Evolutionary conservation across 768 basidiomycete species (phyloP).

Genomic region (Lentinus brumalis): DNA sequence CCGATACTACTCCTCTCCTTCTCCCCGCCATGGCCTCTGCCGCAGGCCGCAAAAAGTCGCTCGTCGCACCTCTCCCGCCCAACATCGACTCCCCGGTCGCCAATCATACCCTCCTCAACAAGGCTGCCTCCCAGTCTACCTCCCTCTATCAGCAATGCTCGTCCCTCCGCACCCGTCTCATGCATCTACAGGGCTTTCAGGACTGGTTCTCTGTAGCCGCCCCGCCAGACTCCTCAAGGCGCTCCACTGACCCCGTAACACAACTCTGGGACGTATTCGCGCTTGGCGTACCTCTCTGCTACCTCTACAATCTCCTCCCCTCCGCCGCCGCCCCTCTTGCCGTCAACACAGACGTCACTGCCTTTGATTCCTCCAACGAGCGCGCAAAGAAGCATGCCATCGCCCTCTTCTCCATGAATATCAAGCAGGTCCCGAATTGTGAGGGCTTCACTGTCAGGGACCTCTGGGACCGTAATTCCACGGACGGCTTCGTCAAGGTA

Average conservation of each 20-base stretch:
- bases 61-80: constrained; percentile 47
- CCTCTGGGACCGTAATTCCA: constrained; percentile 87
- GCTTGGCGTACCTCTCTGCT: constrained; percentile 91
- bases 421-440: constrained; percentile 69
- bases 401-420: constrained; percentile 88
- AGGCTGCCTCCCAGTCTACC: constrained; percentile 82
- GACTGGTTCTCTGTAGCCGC: constrained; percentile 68
- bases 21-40: constrained; percentile 45
- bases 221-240: constrained; percentile 50
- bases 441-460: constrained; percentile 91
- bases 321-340: constrained; percentile 40
- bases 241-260: constrained; percentile 89
- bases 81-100: constrained; percentile 79
- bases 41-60: constrained; percentile 52
- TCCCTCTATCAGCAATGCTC: constrained; percentile 94
- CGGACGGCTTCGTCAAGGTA: constrained; percentile 94
- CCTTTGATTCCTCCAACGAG: constrained; percentile 72
- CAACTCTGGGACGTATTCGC: constrained; percentile 95
- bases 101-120: constrained; percentile 88
- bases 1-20: constrained; percentile 5
- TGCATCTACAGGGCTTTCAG: constrained; percentile 75
- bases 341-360: constrained; percentile 65
- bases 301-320: constrained; percentile 92
- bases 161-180: constrained; percentile 70
- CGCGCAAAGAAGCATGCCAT: constrained; percentile 89